Percentiles rank a stretch among this genome's conserved stretches.
Evolutionary conservation across 2,329 filamentous ascomycete genomes (phyloP).

Genomic region (Aureobasidium sp.): DNA sequence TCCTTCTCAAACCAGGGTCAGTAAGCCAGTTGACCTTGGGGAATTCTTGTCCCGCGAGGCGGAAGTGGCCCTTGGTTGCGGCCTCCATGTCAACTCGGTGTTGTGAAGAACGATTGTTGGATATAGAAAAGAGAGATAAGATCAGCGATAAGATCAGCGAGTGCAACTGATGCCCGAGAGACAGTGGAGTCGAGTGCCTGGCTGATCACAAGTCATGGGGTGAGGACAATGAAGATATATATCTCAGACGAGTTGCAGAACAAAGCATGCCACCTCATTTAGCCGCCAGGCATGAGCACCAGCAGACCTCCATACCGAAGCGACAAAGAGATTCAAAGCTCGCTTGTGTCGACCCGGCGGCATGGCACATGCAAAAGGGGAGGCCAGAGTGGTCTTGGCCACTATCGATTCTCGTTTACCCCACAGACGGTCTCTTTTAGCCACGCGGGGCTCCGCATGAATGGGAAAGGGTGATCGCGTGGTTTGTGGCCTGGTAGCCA

Average conservation of each 20-base stretch:
- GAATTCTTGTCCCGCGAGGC: conserved; percentile 23
- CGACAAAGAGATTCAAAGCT: background rate
- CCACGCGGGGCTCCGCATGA: conserved; percentile 10
- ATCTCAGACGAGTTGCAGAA: conserved; percentile 1
- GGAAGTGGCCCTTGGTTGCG: conserved; percentile 25
- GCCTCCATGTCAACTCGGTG: conserved; percentile 20
- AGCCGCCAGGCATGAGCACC: conserved; percentile 7
- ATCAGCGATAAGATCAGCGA: background rate
- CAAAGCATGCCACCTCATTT: conserved; percentile 2
- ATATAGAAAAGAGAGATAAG: background rate
- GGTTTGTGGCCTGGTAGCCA: conserved; percentile 1
- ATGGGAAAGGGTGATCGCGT: conserved; percentile 10
- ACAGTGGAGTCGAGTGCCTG: conserved; percentile 8
- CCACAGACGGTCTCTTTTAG: conserved; percentile 5
- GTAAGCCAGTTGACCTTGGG: conserved; percentile 27
- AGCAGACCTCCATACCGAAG: background rate
- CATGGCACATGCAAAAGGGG: background rate
- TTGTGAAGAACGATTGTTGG: conserved; percentile 4
- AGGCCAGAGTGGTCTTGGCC: conserved; percentile 8
- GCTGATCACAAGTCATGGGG: background rate
- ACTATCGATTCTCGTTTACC: conserved; percentile 7
- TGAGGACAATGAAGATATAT: conserved; percentile 3
- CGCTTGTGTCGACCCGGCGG: conserved; percentile 4
- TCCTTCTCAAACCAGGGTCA: conserved; percentile 23
- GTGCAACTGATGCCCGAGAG: background rate